Conservation (phyloP, 495 filamentous ascomycete genomes). For the Bathelium albidoporum region DNA sequence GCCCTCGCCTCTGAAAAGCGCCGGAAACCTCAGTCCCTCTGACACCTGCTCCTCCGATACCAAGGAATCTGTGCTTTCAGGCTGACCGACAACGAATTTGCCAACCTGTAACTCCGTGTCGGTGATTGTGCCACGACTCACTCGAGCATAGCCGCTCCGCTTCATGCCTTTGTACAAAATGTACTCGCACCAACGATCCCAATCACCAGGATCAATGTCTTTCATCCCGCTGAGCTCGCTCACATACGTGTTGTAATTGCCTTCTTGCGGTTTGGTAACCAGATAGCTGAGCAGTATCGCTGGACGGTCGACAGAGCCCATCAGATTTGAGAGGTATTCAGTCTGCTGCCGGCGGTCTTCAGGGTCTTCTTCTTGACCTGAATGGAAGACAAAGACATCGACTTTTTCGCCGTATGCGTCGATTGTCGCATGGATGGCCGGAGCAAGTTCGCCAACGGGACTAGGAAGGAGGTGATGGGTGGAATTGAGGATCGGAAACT, state of each 20-base stretch:
- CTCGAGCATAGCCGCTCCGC: constrained; percentile 78
- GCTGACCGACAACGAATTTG: constrained; percentile 80
- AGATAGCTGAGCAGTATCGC: constrained; percentile 83
- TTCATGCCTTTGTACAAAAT: constrained; percentile 87
- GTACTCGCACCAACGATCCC: constrained; percentile 99
- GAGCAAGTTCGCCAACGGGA: constrained; percentile 88
- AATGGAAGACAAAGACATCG: constrained; percentile 97
- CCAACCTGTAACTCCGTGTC: constrained; percentile 97
- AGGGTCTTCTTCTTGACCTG: constrained; percentile 93
- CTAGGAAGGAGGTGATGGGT: constrained; percentile 92
- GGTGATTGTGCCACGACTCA: constrained; percentile 83
- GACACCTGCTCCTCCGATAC: constrained; percentile 60
- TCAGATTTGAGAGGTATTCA: constrained; percentile 77
- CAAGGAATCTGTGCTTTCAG: constrained; percentile 49
- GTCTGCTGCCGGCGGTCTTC: constrained; percentile 86
- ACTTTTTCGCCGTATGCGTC: constrained; percentile 84
- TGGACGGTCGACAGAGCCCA: constrained; percentile 74
- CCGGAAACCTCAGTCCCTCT: constrained; percentile 72
- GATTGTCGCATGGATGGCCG: constrained; percentile 90
- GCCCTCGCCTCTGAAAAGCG: constrained; percentile 73
- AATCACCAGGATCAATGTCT: constrained; percentile 87
- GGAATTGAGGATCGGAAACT: constrained; percentile 95
- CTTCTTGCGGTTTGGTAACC: constrained; percentile 78
- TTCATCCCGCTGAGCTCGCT: constrained; percentile 79
- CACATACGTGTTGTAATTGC: constrained; percentile 97